Evolutionary conservation across 1,139 yeast species (phyloP), one percentile per base, ranked within the genome.

Genomic region (Candida smagusa): DNA sequence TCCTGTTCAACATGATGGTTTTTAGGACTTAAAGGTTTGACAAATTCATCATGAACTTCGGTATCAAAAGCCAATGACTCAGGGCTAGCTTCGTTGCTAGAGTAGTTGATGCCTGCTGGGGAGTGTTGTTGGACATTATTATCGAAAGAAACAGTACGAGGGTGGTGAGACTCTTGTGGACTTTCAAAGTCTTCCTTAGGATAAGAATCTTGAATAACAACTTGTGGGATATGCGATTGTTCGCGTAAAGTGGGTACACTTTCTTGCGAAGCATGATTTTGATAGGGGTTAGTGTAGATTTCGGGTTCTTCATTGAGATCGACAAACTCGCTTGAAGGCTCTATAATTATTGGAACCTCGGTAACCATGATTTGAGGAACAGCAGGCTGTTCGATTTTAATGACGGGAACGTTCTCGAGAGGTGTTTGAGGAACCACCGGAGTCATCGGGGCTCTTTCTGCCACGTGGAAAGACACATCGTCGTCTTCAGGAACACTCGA

Each of bases 11-110:
- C 52, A 6, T 46, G 50, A 40, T 63, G 68, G 24, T 44, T 60
- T 37, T 61, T 59, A 2, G 68, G 68, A 32, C 61, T 56, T 45
- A 64, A 58, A 6, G 71, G 69, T 40, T 47, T 47, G 22, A 24
- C 28, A 12, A 35, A 29, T 24, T 37, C 42, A 21, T 41, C 46
- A 27, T 27, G 12, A 2, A 22, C 8, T 19, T 39, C 38, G 21
- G 27, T 13, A 11, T 12, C 30, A 16, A 22, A 4, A 2, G 8
- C 16, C 6, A 36, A 12, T 2, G 42, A 30, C 2, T 40, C 40
- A 2, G 43, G 41, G 6, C 43, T 35, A 9, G 43, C 35, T 11
- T 37, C 41, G 12, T 40, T 35, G 37, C 38, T 37, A 16, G 36
- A 32, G 23, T 36, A 27, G 16, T 27, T n/a, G 13, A 27, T 11